phyloP scores from a whole-genome alignment of 371 early-diverging fungal species.

The Apophysomyces ossiformis region DNA sequence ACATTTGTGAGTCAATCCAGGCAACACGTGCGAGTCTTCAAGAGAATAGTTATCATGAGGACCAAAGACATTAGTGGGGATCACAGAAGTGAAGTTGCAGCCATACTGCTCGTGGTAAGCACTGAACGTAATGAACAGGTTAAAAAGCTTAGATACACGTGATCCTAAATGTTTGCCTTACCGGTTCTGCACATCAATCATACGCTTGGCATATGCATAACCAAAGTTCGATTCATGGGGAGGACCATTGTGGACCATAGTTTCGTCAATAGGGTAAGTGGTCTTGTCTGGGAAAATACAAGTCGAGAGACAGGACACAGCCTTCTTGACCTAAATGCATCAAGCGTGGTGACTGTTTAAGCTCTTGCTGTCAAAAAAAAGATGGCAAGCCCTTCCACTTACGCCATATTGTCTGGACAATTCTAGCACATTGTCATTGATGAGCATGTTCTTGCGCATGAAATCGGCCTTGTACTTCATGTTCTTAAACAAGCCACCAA shows the following conservation, averaged over 20 bases:
- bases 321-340: constrained; percentile 70
- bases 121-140: constrained; percentile 33
- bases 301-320: constrained; percentile 87
- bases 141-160: not conserved
- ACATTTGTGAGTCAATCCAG: constrained; percentile 88
- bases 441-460: constrained; percentile 78
- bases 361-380: not conserved
- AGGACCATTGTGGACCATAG: constrained; percentile 88
- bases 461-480: constrained; percentile 85
- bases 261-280: constrained; percentile 87
- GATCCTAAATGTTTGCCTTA: constrained; percentile 29
- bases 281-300: constrained; percentile 91
- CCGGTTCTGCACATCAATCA: constrained; percentile 89
- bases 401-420: constrained; percentile 68
- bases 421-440: constrained; percentile 84
- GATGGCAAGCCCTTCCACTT: constrained; percentile 16
- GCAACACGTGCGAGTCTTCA: constrained; percentile 86
- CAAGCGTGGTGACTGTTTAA: not conserved
- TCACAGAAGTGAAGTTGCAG: constrained; percentile 81
- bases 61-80: constrained; percentile 90
- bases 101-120: constrained; percentile 86
- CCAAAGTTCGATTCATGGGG: constrained; percentile 89
- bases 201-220: constrained; percentile 88
- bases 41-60: constrained; percentile 85
- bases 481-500: constrained; percentile 88